Evolutionary conservation across 2,329 filamentous ascomycete genomes (phyloP).

Genomic region (Stylonectria norvegica): DNA sequence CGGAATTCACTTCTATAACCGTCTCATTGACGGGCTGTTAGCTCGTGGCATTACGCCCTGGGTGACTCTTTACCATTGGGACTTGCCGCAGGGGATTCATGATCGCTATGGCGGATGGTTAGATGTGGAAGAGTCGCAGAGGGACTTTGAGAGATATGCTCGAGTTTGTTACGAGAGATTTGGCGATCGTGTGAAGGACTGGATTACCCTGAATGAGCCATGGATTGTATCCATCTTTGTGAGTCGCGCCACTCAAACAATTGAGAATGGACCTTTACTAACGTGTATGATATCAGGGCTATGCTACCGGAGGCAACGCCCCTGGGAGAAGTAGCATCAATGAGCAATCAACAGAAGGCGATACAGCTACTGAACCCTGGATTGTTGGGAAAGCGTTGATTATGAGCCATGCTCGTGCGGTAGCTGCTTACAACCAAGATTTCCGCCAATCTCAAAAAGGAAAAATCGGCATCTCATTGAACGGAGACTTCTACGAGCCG

Average conservation of each 20-base stretch:
- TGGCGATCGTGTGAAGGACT: constrained; percentile 40
- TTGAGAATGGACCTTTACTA: neutral
- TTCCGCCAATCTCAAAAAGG: constrained; percentile 30
- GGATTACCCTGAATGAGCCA: constrained; percentile 40
- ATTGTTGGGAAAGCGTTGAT: constrained; percentile 35
- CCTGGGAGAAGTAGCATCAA: constrained; percentile 31
- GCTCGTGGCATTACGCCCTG: constrained; percentile 57
- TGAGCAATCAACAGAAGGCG: constrained; percentile 21
- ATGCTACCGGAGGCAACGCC: constrained; percentile 33
- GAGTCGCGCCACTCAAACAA: neutral
- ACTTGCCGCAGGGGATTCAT: constrained; percentile 38
- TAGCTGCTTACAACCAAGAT: constrained; percentile 31
- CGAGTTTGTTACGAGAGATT: constrained; percentile 36
- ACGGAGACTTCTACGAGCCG: constrained; percentile 38
- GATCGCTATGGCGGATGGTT: constrained; percentile 36
- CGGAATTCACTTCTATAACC: constrained; percentile 57
- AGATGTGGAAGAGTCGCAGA: constrained; percentile 29
- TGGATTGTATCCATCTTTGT: constrained; percentile 36
- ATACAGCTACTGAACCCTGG: constrained; percentile 37
- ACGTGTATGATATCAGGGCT: constrained; percentile 19
- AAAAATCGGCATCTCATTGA: constrained; percentile 34
- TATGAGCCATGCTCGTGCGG: constrained; percentile 34
- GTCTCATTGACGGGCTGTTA: constrained; percentile 56
- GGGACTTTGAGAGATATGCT: constrained; percentile 37
- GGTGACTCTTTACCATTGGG: constrained; percentile 65